Conservation (phyloP, 1,139 yeast species). For the Blastobotrys persicus region DNA sequence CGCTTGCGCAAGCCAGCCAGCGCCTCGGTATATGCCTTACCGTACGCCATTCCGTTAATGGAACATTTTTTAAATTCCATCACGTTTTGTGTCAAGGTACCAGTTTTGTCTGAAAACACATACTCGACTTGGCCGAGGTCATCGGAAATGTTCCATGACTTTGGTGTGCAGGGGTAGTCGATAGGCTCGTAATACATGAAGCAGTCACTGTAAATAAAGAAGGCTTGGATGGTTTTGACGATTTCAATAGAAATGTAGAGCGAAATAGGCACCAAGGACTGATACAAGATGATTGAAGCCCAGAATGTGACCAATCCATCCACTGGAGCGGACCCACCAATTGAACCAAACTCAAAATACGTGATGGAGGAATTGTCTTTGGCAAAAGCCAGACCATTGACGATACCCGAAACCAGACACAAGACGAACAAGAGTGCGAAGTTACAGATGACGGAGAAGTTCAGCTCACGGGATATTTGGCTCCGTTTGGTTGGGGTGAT, state of each 20-base stretch:
- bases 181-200: conserved; percentile 78
- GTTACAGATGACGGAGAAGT: conserved; percentile 76
- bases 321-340: conserved; percentile 62
- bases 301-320: conserved; percentile 85
- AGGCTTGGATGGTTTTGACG: conserved; percentile 88
- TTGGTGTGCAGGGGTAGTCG: conserved; percentile 94
- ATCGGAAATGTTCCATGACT: conserved; percentile 97
- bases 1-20: conserved; percentile 87
- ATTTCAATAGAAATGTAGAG: conserved; percentile 90
- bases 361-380: conserved; percentile 53
- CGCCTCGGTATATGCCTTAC: conserved; percentile 94
- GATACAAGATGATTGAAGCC: conserved; percentile 84
- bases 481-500: conserved; percentile 87
- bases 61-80: conserved; percentile 96
- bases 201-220: conserved; percentile 80
- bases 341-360: conserved; percentile 67
- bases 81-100: conserved; percentile 92
- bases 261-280: conserved; percentile 88
- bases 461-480: conserved; percentile 77
- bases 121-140: conserved; percentile 96
- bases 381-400: conserved; percentile 74
- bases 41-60: conserved; percentile 80
- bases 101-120: conserved; percentile 94
- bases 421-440: conserved; percentile 69
- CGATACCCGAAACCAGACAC: conserved; percentile 78